Percentiles rank a stretch among this genome's conserved stretches.
Conservation (phyloP, 2,329 filamentous ascomycete genomes). For the Ophiobolus disseminans region DNA sequence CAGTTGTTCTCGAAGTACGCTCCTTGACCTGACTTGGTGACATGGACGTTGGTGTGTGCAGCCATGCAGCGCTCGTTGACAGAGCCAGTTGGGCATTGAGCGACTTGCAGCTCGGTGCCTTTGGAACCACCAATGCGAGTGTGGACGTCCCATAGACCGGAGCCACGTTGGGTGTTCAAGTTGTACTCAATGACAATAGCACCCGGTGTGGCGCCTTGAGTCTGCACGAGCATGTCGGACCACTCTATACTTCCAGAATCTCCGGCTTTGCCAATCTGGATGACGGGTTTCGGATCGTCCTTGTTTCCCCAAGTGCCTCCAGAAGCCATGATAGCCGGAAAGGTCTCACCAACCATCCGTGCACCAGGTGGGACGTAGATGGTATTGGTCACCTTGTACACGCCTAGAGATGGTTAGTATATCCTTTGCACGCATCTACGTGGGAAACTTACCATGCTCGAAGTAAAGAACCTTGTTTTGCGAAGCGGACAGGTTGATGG, state of each 20-base stretch:
- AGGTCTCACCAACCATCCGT: conserved; percentile 84
- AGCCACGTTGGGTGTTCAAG: conserved; percentile 55
- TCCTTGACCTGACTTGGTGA: conserved; percentile 61
- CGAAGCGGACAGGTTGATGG: conserved; percentile 69
- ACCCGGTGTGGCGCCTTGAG: conserved; percentile 71
- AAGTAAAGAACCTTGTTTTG: conserved; percentile 65
- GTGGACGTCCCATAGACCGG: conserved; percentile 87
- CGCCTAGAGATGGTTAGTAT: conserved; percentile 17
- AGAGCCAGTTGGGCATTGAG: conserved; percentile 76
- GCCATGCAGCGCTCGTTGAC: conserved; percentile 71
- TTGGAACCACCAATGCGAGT: conserved; percentile 82
- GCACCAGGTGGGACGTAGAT: conserved; percentile 70
- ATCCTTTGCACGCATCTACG: too few species aligned
- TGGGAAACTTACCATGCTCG: conserved; percentile 56
- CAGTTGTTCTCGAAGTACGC: conserved; percentile 89
- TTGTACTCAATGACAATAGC: conserved; percentile 79
- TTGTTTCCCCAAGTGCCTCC: conserved; percentile 62
- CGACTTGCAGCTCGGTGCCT: conserved; percentile 78
- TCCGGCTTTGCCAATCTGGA: conserved; percentile 70
- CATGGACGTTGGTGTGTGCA: conserved; percentile 64
- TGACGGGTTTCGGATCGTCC: conserved; percentile 66
- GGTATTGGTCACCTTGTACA: conserved; percentile 65
- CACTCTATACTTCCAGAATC: conserved; percentile 73
- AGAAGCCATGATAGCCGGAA: conserved; percentile 82
- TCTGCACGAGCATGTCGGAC: conserved; percentile 76